phyloP scores from a whole-genome alignment of 257 asterid species.

The Rauvolfia tetraphylla region DNA sequence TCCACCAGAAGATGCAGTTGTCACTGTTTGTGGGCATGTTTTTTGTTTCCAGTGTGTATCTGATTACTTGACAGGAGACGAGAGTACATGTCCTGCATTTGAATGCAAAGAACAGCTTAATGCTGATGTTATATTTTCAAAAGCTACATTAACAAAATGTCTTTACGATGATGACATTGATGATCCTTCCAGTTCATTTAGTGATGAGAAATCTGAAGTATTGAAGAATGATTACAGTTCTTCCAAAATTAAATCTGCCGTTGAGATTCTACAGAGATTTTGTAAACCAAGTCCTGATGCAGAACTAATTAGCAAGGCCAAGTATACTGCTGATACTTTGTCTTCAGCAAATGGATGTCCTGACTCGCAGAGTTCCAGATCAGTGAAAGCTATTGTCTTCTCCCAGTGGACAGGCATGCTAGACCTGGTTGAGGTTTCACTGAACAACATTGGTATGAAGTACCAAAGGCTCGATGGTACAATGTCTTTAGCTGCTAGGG shows the following conservation, averaged over 20 bases:
- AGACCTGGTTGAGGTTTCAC: slow-evolving; percentile 74
- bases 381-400: slow-evolving; percentile 84
- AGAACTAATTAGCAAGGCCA: slow-evolving; percentile 30
- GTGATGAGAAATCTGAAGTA: slow-evolving; percentile 45
- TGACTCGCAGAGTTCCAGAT: slow-evolving; percentile 36
- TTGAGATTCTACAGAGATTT: slow-evolving; percentile 55
- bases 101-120: slow-evolving; percentile 86
- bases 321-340: slow-evolving; percentile 35
- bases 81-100: slow-evolving; percentile 74
- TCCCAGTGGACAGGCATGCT: slow-evolving; percentile 99
- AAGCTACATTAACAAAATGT: slow-evolving; percentile 58
- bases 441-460: slow-evolving; percentile 42
- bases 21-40: slow-evolving; percentile 91
- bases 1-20: slow-evolving; percentile 97
- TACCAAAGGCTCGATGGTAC: slow-evolving; percentile 97
- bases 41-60: slow-evolving; percentile 92
- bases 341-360: slow-evolving; percentile 29
- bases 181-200: slow-evolving; percentile 38
- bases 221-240: slow-evolving; percentile 53
- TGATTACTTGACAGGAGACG: slow-evolving; percentile 81
- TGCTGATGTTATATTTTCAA: slow-evolving; percentile 72
- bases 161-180: slow-evolving; percentile 43
- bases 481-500: slow-evolving; percentile 90
- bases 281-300: slow-evolving; percentile 36
- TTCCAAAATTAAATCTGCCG: slow-evolving; percentile 72